Evolutionary conservation across 495 filamentous ascomycete species (phyloP).

Genomic region (Penicillium flavigenum): DNA sequence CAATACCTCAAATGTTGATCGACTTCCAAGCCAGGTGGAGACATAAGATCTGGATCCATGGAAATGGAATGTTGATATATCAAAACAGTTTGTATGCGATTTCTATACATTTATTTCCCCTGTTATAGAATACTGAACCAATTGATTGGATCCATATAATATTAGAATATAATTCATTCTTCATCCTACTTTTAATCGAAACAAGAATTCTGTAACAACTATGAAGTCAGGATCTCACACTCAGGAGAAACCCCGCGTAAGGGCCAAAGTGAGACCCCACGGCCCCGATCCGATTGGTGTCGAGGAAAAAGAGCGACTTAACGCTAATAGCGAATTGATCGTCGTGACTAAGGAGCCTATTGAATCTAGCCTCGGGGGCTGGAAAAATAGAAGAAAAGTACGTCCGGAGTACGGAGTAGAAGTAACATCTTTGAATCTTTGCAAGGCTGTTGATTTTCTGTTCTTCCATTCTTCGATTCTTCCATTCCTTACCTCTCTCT

Average conservation of each 20-base stretch:
- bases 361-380: constrained; percentile 9
- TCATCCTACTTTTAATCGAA: too few relatives aligned
- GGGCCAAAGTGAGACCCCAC: constrained; percentile 17
- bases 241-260: constrained; percentile 5
- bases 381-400: constrained; percentile 4
- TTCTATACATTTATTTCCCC: too few relatives aligned
- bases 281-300: constrained; percentile 27
- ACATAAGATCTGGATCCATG: background rate
- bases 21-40: background rate
- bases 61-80: too few relatives aligned
- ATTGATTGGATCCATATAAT: too few relatives aligned
- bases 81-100: too few relatives aligned
- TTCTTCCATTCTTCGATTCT: constrained; percentile 18
- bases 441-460: too few relatives aligned
- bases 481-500: constrained; percentile 11
- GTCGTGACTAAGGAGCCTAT: constrained; percentile 1
- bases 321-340: constrained; percentile 8
- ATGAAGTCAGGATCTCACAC: too few relatives aligned
- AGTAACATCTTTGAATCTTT: background rate
- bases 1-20: background rate
- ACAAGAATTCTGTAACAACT: too few relatives aligned
- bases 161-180: too few relatives aligned
- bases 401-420: background rate
- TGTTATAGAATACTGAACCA: too few relatives aligned
- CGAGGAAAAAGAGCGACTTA: constrained; percentile 17